A percentile compares a stretch with the other conserved stretches of the same genome.
Conservation (phyloP, 2,329 filamentous ascomycete genomes). For the Sclerotinia borealis region DNA sequence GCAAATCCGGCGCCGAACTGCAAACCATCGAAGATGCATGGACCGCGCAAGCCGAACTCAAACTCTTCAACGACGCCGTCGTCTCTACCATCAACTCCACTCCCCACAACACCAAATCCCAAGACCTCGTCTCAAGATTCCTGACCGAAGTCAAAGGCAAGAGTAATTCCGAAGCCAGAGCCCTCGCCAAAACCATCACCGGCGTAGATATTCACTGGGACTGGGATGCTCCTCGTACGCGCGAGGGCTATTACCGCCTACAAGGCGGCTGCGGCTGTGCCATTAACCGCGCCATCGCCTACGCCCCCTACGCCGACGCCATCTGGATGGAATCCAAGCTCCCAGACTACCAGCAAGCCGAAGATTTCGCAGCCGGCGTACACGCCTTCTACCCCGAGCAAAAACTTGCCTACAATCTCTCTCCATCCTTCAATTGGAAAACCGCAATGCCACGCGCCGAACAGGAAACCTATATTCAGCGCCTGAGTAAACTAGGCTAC, state of each 20-base stretch:
- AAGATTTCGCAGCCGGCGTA: conserved; percentile 89
- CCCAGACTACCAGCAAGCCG: conserved; percentile 83
- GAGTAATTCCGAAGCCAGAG: conserved; percentile 75
- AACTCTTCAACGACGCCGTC: conserved; percentile 88
- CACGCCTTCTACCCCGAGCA: conserved; percentile 94
- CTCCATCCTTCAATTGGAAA: conserved; percentile 99
- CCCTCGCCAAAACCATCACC: conserved; percentile 68
- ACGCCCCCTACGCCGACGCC: conserved; percentile 87
- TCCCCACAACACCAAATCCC: conserved; percentile 57
- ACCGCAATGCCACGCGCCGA: conserved; percentile 84
- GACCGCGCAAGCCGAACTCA: conserved; percentile 70
- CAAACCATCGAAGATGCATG: conserved; percentile 91
- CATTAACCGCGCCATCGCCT: conserved; percentile 83
- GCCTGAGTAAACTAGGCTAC: conserved; percentile 82
- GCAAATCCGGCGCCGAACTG: conserved; percentile 73
- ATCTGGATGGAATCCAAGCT: conserved; percentile 99
- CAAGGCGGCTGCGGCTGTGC: conserved; percentile 87
- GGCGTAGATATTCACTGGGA: conserved; percentile 84
- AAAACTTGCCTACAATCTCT: conserved; percentile 97
- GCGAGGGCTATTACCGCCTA: conserved; percentile 93
- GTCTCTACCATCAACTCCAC: conserved; percentile 69
- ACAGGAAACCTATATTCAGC: conserved; percentile 95
- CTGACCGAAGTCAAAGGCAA: conserved; percentile 66
- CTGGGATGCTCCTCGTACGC: conserved; percentile 88
- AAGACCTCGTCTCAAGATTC: conserved; percentile 60